Base-by-base conservation (phyloP, 2,329 filamentous ascomycete genomes). In the Colletotrichum truncatum region DNA sequence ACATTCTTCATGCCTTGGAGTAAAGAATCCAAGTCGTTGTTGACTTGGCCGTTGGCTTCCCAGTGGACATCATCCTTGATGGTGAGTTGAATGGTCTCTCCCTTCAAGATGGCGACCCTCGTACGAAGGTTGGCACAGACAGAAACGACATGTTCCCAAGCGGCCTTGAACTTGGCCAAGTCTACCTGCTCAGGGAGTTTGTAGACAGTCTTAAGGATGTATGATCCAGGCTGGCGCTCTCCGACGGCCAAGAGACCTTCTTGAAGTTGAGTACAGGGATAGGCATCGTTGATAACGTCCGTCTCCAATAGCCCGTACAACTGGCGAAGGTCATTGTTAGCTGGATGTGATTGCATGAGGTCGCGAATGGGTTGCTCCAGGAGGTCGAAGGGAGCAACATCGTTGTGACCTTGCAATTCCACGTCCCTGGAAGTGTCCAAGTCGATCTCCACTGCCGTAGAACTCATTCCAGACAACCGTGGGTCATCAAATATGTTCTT, bases 71-170 rank as follows among this genome's bases (percentile, higher is more conserved):
- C 36, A 36, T 55, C 21, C 9, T 41, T 23, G 18, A 55, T 23
- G 14, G 16, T 12, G n/a, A 55, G 23, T 28, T 55, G 52, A 6
- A 65, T 41, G 21, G 52, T 41, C 9, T 23, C 34, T n/a, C 52
- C 63, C 11, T 63, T n/a, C 8, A 46, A 11, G 1, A 62, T 51
- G 14, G 55, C 48, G 2, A 54, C 61, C 9, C 64, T 49, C 2
- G 64, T 67, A 8, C 58, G 58, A 4, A 67, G 38, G 30, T 48
- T 63, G 4, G 34, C 39, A 38, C 59, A 63, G 23, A 46, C 30
- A 5, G 26, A 11, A 3, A 67, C 25, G 30, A 64, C 58, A 4
- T n/a, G 28, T n/a, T 68, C 63, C 75, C 75, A 77, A 7, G 75
- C 73, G 3, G 64, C 52, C 56, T 73, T 72, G 70, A 77, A 77